Percentiles rank a stretch among this genome's conserved stretches.
These are phyloP conservation scores for Nicotiana undulata DNA, from an alignment of 257 asterid species.

Conservation along the genomic window DNA sequence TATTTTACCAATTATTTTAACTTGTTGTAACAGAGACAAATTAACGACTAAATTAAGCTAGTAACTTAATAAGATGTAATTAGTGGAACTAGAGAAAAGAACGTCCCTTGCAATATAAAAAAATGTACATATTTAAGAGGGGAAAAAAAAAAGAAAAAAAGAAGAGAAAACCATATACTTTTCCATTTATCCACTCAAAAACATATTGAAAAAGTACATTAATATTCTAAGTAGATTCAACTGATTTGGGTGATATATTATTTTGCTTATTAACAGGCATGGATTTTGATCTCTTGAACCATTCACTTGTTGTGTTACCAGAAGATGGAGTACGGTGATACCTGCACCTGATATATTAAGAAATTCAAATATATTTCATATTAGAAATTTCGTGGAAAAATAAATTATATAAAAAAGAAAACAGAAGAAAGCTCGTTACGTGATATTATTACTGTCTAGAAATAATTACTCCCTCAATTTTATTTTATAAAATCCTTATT, in stretches of 20 bases:
- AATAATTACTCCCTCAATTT: no score
- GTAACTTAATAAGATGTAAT: no score
- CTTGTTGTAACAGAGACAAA: no score
- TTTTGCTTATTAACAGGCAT: not conserved
- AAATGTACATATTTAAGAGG: not conserved
- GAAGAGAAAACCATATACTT: not conserved
- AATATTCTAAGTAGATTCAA: slow-evolving; percentile 4
- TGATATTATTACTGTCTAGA: no score
- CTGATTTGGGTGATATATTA: slow-evolving; percentile 14
- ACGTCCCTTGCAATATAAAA: not conserved
- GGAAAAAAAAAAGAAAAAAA: rapidly evolving
- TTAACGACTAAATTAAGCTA: no score
- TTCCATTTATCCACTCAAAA: not conserved
- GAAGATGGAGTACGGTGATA: slow-evolving; percentile 9
- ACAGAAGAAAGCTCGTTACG: no score
- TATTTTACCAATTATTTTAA: no score
- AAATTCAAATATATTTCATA: no score
- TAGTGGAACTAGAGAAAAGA: not conserved
- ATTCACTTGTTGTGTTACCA: not conserved
- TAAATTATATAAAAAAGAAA: no score
- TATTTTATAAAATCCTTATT: no score
- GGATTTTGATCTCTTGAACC: slow-evolving; percentile 19
- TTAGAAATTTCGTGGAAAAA: not conserved
- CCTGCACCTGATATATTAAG: slow-evolving; percentile 12
- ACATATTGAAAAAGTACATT: not conserved